Percentiles rank a stretch among this genome's conserved stretches.
phyloP scores from a whole-genome alignment of 2,329 filamentous ascomycete species.

The Talaromyces amestolkiae region DNA sequence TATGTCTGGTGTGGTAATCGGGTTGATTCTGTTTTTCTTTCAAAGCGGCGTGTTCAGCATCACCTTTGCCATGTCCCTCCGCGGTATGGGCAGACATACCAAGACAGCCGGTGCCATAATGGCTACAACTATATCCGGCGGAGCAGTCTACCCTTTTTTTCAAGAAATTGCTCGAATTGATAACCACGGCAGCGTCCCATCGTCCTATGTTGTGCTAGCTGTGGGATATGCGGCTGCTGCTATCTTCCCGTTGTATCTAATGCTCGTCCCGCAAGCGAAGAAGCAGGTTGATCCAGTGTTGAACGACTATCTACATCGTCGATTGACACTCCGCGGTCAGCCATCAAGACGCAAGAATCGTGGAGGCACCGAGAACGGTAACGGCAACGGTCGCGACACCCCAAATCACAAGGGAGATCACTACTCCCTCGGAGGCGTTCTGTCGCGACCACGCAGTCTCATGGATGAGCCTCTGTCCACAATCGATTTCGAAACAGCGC shows the following conservation, averaged over 20 bases:
- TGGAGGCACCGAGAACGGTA: not conserved
- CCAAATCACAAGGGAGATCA: slow-evolving; percentile 4
- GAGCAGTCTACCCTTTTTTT: slow-evolving; percentile 56
- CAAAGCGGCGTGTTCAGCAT: slow-evolving; percentile 61
- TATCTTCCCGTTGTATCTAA: slow-evolving; percentile 56
- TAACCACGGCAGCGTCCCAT: slow-evolving; percentile 37
- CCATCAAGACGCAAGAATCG: slow-evolving; percentile 18
- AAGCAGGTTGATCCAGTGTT: slow-evolving; percentile 52
- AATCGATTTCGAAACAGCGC: not conserved
- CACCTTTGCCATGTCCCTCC: slow-evolving; percentile 58
- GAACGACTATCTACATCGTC: slow-evolving; percentile 13
- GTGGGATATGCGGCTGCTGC: slow-evolving; percentile 52
- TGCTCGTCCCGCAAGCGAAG: slow-evolving; percentile 47
- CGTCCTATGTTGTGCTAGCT: slow-evolving; percentile 54
- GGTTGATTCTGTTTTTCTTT: slow-evolving; percentile 57
- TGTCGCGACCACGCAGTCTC: slow-evolving; percentile 21
- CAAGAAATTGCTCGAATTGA: slow-evolving; percentile 46
- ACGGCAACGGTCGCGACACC: not conserved
- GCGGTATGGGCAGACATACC: slow-evolving; percentile 58
- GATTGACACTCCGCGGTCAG: not conserved
- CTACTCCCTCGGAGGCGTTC: slow-evolving; percentile 19
- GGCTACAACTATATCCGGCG: slow-evolving; percentile 55
- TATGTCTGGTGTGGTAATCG: slow-evolving; percentile 45
- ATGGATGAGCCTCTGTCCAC: slow-evolving; percentile 15
- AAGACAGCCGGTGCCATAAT: slow-evolving; percentile 56